phyloP scores from a whole-genome alignment of 2,329 filamentous ascomycete species.

The Colletotrichum sp. region DNA sequence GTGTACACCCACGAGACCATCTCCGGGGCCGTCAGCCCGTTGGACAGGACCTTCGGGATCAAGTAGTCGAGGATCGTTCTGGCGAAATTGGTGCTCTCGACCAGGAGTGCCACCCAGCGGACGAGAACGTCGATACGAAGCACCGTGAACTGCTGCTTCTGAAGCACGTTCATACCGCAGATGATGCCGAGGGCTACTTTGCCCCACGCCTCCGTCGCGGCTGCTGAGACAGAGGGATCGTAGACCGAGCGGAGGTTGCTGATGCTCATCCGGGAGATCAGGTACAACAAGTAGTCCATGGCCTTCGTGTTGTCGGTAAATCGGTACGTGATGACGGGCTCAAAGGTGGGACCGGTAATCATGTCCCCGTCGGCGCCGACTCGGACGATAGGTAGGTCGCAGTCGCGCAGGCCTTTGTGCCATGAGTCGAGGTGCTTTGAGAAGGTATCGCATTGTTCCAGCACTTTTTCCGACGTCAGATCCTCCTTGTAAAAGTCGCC shows the following conservation, averaged over 20 bases:
- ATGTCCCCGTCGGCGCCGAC: background rate
- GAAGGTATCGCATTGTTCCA: slow-evolving; percentile 1
- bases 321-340: background rate
- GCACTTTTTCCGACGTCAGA: background rate
- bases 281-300: slow-evolving; percentile 4
- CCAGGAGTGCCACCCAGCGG: background rate
- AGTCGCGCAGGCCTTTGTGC: background rate
- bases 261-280: background rate
- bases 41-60: background rate
- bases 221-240: background rate
- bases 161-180: slow-evolving; percentile 4
- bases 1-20: background rate
- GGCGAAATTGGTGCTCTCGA: background rate
- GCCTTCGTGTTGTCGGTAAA: background rate
- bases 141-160: background rate
- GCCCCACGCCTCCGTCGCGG: background rate
- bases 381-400: background rate
- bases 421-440: background rate
- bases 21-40: background rate
- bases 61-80: slow-evolving; percentile 4
- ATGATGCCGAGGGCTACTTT: slow-evolving; percentile 3
- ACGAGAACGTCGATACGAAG: background rate
- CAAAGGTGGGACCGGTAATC: background rate
- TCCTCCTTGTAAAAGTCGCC: slow-evolving; percentile 1
- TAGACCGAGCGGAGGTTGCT: slow-evolving; percentile 1